phyloP scores from a whole-genome alignment of 2,329 filamentous ascomycete genomes.

The Sclerotinia spermophila region DNA sequence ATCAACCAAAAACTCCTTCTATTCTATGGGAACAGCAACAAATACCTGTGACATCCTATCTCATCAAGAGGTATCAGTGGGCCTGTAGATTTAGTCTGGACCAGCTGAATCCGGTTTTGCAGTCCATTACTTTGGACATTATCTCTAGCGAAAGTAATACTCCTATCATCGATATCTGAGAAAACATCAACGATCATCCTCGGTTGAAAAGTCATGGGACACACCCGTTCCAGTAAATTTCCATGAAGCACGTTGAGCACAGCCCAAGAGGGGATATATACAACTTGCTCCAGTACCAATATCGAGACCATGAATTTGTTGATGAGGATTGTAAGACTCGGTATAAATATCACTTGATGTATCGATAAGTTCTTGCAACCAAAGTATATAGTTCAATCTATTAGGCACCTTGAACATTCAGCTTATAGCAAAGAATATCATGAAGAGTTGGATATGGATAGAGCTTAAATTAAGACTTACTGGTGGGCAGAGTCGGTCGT shows the following conservation, averaged over 20 bases:
- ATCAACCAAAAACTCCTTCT: conserved; percentile 16
- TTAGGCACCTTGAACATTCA: conserved; percentile 47
- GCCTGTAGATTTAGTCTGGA: conserved; percentile 50
- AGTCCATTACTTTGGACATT: conserved; percentile 69
- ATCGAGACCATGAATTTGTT: conserved; percentile 68
- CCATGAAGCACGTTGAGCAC: conserved; percentile 65
- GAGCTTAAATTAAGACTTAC: conserved; percentile 44
- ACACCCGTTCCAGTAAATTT: conserved; percentile 63
- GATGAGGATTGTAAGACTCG: conserved; percentile 50
- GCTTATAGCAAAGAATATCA: background rate
- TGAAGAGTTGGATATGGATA: background rate
- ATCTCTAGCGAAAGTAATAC: conserved; percentile 58
- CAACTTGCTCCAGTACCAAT: conserved; percentile 88
- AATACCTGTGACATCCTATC: conserved; percentile 41
- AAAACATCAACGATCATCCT: conserved; percentile 30
- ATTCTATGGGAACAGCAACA: background rate
- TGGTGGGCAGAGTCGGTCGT: conserved; percentile 80
- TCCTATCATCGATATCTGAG: conserved; percentile 70
- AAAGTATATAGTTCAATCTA: conserved; percentile 85
- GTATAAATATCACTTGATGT: conserved; percentile 45
- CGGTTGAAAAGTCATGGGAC: conserved; percentile 25
- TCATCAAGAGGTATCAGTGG: conserved; percentile 57
- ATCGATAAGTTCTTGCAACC: conserved; percentile 80
- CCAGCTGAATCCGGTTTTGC: conserved; percentile 58
- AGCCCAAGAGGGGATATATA: conserved; percentile 85